Percentiles rank a stretch among this genome's conserved stretches.
Conservation (phyloP, 2,329 filamentous ascomycete species). For the Macrophomina tecta region DNA sequence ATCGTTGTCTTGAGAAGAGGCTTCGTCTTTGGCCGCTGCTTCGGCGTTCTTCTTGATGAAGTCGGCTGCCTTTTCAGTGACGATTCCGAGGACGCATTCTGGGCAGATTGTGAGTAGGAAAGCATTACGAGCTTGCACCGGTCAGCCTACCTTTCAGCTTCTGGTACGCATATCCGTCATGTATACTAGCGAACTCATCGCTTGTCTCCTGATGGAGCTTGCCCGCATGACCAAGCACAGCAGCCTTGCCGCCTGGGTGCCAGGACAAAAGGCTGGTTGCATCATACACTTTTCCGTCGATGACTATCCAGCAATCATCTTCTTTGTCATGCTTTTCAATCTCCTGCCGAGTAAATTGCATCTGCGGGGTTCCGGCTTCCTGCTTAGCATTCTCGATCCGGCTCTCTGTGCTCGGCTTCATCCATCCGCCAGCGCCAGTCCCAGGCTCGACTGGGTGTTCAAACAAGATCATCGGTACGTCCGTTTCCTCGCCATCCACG, state of each 20-base stretch:
- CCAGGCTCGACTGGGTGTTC: conserved; percentile 54
- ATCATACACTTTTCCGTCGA: conserved; percentile 60
- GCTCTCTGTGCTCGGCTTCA: conserved; percentile 55
- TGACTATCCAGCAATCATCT: conserved; percentile 60
- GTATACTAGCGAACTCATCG: conserved; percentile 57
- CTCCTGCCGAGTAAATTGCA: conserved; percentile 60
- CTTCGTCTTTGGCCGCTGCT: conserved; percentile 47
- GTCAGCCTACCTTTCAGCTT: conserved; percentile 50
- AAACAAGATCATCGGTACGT: conserved; percentile 48
- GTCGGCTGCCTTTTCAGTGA: conserved; percentile 57
- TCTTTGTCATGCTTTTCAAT: conserved; percentile 59
- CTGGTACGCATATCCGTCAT: conserved; percentile 58
- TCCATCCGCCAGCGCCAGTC: conserved; percentile 56
- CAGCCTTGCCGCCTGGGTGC: conserved; percentile 58
- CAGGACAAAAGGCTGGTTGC: conserved; percentile 54
- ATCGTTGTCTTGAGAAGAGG: conserved; percentile 33
- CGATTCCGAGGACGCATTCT: conserved; percentile 58
- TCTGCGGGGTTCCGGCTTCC: conserved; percentile 52
- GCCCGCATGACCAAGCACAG: conserved; percentile 58
- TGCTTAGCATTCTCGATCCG: conserved; percentile 54
- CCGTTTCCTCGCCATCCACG: conserved; percentile 39
- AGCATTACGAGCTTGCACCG: neutral
- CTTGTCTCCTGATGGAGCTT: conserved; percentile 57
- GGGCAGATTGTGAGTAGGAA: neutral
- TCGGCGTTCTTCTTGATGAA: conserved; percentile 55